Evolutionary conservation across 2,329 filamentous ascomycete genomes (phyloP), one percentile per base, ranked within the genome.

Genomic region (Colletotrichum graminicola): DNA sequence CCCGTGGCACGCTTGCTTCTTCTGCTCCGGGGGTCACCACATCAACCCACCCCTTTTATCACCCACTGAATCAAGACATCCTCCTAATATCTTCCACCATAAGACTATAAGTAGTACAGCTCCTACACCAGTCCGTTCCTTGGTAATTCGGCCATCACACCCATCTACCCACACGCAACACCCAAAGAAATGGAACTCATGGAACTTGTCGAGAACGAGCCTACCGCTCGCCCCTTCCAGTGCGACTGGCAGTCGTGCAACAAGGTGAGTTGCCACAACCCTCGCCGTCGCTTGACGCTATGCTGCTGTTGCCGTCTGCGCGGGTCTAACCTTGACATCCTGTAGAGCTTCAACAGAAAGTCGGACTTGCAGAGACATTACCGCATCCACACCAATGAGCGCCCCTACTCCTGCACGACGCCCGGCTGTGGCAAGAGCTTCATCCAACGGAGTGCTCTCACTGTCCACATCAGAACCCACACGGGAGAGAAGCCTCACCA

Each of bases 401-500:
- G 90, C 26, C 91, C 91, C 12, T 92, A 92, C 78, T 84, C 86
- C 39, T 93, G 90, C 80, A 83, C 83, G 66, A 87, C 84, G 11
- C 84, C 84, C 11, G 88, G 86, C 7, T 93, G 91, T 77, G 88
- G 89, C 55, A 92, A 93, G 82, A 90, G 89, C 79, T 93, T 93
- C 79, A 92, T 92, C 74, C 91, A 93, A 76, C 84, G 90, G 72
- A 92, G 90, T 79, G 91, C 91, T 49, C 80, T 93, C 75, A 92
- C 90, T 3, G 91, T 93, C 51, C 91, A 93, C 78, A 91, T 90
- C 67, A 87, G 91, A 74, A 92, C 90, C 16, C 91, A 92, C 74
- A 92, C 90, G 0, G 90, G 90, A 67, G 91, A 93, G 82, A 93
- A 93, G 80, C 91, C 91, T 70, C 90, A 93, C 75, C 86, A 89